Conservation (phyloP, 2,329 filamentous ascomycete species). For the Talaromyces sp. region DNA sequence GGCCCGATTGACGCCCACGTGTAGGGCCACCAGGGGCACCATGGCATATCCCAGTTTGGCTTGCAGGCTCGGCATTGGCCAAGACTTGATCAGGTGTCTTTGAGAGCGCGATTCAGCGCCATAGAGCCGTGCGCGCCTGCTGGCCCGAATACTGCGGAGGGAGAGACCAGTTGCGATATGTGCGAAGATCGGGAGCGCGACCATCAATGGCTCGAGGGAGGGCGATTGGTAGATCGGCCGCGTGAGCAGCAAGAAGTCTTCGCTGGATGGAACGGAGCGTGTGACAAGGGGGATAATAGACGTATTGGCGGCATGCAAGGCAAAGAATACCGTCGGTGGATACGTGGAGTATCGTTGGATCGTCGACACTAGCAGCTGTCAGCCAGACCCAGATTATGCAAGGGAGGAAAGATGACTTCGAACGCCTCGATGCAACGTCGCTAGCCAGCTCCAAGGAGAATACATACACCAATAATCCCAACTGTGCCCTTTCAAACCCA, state of each 20-base stretch:
- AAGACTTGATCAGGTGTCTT: constrained; percentile 44
- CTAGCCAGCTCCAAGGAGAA: neutral
- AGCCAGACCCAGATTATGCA: neutral
- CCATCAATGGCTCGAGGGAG: constrained; percentile 70
- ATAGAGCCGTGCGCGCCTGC: constrained; percentile 66
- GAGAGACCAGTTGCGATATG: constrained; percentile 74
- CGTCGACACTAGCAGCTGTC: constrained; percentile 53
- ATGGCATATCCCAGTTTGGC: constrained; percentile 68
- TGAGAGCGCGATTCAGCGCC: constrained; percentile 59
- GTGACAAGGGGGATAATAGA: constrained; percentile 73
- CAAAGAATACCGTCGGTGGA: constrained; percentile 69
- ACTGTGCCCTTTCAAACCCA: constrained; percentile 62
- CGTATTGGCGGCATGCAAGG: constrained; percentile 74
- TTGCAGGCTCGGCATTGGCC: constrained; percentile 67
- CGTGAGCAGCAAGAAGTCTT: constrained; percentile 83
- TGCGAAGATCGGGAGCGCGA: constrained; percentile 65
- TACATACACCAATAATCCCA: constrained; percentile 69
- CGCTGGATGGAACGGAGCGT: constrained; percentile 65
- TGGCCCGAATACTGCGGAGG: constrained; percentile 67
- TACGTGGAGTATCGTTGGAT: constrained; percentile 88
- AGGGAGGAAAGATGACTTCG: neutral
- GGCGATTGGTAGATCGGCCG: constrained; percentile 87
- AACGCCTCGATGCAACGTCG: neutral
- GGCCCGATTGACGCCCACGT: constrained; percentile 69
- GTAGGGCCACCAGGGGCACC: constrained; percentile 59